Evolutionary conservation across 371 early-diverging fungal genomes (phyloP), one percentile per base, ranked within the genome.

Genomic region (Mucor irregularis): DNA sequence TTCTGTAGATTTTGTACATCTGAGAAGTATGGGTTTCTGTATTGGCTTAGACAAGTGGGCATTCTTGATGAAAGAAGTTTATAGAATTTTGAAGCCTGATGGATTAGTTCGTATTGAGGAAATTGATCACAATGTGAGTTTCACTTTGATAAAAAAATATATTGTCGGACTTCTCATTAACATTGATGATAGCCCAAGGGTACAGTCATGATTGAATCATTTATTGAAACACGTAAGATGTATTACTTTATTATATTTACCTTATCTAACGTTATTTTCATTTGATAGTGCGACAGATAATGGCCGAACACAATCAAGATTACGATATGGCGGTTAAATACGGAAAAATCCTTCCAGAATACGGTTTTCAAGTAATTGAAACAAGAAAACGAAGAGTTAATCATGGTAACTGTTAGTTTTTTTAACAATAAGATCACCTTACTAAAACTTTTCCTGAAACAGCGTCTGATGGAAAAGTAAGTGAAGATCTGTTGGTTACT

Each of bases 31-130:
- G 17, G 56, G 61, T 13, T 39, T 59, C 10, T 26, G 48, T 40
- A 53, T 63, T 5, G 39, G 44, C 24, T 16, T 16, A 6, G 34
- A 52, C 0, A 19, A 46, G 11, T 75, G 67, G 65, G 17, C 47
- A 17, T 34, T 22, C 0, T 34, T 62, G 4, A 39, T 71, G 29
- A 28, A 37, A 16, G 73, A 68, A 26, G 52, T 61, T 0, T 40
- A 58, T 39, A 68, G 74, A 39, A 39, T 72, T 3, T 56, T 76
- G 9, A 71, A 69, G 21, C 68, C 70, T 21, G 68, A 64, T 21
- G 76, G 76, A 16, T 26, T 76, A n/a, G 42, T 76, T 21, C 65
- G 72, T 49, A 43, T 72, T 11, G 58, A 67, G 24, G 76, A 76
- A 17, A 49, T 60, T n/a, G 51, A 62, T 54, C 53, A 61, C 42